Conservation (phyloP, 306 rosid species). For the Prunus kanzakura region DNA sequence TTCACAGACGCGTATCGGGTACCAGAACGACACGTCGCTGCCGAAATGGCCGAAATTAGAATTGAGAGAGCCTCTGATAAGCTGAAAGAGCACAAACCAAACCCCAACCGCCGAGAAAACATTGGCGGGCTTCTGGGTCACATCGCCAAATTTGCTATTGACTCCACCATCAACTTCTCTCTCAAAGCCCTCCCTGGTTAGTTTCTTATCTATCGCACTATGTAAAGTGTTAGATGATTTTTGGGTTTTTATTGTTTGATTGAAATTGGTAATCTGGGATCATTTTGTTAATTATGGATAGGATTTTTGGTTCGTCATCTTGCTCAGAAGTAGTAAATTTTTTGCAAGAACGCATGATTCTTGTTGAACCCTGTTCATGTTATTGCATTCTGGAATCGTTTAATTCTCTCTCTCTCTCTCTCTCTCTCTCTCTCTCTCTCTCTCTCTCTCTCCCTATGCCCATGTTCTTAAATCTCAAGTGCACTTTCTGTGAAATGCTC, state of each 20-base stretch:
- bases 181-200: conserved; percentile 55
- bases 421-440: background rate
- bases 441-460: background rate
- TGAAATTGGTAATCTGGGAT: background rate
- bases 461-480: background rate
- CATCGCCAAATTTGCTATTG: conserved; percentile 62
- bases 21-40: background rate
- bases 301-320: background rate
- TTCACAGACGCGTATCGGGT: background rate
- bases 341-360: background rate
- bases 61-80: background rate
- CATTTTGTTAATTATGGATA: background rate
- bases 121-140: conserved; percentile 36
- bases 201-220: conserved; percentile 17
- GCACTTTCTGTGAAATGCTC: background rate
- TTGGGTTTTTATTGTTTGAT: background rate
- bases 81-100: conserved; percentile 18
- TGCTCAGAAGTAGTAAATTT: background rate
- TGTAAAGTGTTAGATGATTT: background rate
- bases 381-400: background rate
- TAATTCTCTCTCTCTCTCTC: background rate
- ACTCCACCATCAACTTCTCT: conserved; percentile 50
- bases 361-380: background rate
- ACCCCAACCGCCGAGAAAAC: conserved; percentile 15
- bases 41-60: conserved; percentile 38